phyloP scores from a whole-genome alignment of 2,329 filamentous ascomycete genomes.

The Phialophora macrospora region DNA sequence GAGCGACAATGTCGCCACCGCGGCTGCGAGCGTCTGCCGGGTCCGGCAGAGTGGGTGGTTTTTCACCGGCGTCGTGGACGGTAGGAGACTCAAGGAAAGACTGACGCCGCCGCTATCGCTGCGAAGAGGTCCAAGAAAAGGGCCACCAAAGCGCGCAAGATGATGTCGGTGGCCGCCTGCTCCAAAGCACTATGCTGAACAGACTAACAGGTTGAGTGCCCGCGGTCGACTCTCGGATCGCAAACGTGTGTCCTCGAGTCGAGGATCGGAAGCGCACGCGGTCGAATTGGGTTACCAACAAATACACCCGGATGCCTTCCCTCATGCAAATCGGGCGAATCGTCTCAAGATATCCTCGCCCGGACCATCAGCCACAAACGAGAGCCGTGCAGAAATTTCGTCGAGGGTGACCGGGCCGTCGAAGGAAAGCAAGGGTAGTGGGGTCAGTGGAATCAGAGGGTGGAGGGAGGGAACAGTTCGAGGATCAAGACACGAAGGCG shows the following conservation, averaged over 20 bases:
- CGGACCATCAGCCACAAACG: constrained; percentile 12
- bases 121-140: constrained; percentile 1
- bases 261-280: constrained; percentile 18
- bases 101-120: constrained; percentile 15
- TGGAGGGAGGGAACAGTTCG: constrained; percentile 20
- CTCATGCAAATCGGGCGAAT: constrained; percentile 14
- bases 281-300: constrained; percentile 10
- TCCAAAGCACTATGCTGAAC: constrained; percentile 4
- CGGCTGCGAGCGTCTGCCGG: neutral
- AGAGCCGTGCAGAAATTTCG: constrained; percentile 16
- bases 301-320: constrained; percentile 20
- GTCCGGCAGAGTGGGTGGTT: neutral
- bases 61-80: neutral
- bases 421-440: constrained; percentile 21
- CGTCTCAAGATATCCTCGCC: constrained; percentile 7
- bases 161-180: constrained; percentile 14
- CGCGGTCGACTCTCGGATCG: constrained; percentile 10
- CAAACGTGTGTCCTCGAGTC: constrained; percentile 5
- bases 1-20: constrained; percentile 6
- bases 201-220: constrained; percentile 1
- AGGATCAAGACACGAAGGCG: constrained; percentile 28
- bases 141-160: constrained; percentile 13
- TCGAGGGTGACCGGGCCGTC: constrained; percentile 20
- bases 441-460: constrained; percentile 26
- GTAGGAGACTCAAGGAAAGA: constrained; percentile 5